Percentiles rank a stretch among this genome's conserved stretches.
Conservation (phyloP, 441 rosid genomes). For the Corymbia citriodora region DNA sequence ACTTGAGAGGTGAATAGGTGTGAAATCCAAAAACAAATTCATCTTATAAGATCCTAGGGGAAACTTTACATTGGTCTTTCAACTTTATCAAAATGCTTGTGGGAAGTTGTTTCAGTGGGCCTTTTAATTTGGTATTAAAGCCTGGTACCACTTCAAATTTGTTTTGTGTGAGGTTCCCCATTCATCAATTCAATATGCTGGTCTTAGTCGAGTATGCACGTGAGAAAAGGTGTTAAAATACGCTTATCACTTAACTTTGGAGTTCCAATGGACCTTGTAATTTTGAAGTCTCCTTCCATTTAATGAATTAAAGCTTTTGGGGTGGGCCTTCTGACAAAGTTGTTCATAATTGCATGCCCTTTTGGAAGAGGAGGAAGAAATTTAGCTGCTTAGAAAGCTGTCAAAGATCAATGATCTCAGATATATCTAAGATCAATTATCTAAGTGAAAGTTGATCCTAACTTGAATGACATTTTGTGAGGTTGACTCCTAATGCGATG, state of each 20-base stretch:
- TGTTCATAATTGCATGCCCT: not conserved
- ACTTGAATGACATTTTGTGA: not conserved
- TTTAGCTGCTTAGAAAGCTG: not conserved
- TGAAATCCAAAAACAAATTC: not conserved
- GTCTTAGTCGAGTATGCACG: not conserved
- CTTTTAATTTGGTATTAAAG: not conserved
- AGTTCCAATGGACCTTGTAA: not conserved
- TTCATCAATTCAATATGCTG: not conserved
- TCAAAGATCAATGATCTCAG: not conserved
- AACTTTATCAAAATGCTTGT: not conserved
- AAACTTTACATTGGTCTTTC: not conserved
- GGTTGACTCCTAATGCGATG: not conserved
- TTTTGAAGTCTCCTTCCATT: not conserved
- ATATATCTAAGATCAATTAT: not conserved
- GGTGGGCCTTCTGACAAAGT: not conserved
- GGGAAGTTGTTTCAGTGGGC: not conserved
- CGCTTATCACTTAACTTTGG: not conserved
- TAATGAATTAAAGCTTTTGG: not conserved
- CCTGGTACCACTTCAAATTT: not conserved
- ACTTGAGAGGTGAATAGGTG: not conserved
- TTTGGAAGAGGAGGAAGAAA: not conserved
- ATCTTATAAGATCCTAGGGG: not conserved
- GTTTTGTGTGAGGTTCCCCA: not conserved
- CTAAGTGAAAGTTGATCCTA: not conserved
- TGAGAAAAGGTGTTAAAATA: not conserved